phyloP scores from a whole-genome alignment of 192 early-diverging fungal species.

The Backusella westeae region DNA sequence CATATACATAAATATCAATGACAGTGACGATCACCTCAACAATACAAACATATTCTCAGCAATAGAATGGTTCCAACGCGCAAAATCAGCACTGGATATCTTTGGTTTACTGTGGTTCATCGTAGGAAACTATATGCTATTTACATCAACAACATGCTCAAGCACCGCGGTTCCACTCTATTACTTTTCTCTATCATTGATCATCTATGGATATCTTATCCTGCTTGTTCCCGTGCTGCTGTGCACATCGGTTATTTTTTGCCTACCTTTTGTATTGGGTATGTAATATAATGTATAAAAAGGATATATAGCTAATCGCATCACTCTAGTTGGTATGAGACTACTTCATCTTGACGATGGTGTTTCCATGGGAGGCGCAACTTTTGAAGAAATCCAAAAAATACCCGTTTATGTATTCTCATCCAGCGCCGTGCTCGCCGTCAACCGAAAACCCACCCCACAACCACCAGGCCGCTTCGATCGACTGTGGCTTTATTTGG shows the following conservation, averaged over 20 bases:
- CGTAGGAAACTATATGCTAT: constrained; percentile 68
- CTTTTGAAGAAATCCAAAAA: constrained; percentile 60
- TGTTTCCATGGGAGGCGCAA: constrained; percentile 62
- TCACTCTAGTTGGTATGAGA: constrained; percentile 48
- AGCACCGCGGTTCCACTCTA: constrained; percentile 56
- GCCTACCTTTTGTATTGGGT: constrained; percentile 56
- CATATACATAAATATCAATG: background rate
- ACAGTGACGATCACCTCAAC: background rate
- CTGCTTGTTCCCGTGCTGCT: constrained; percentile 59
- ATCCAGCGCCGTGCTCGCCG: background rate
- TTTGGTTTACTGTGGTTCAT: constrained; percentile 61
- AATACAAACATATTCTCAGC: background rate
- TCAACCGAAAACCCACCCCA: background rate
- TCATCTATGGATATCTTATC: constrained; percentile 65
- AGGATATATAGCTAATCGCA: no score
- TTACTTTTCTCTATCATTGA: constrained; percentile 55
- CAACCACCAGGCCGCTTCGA: constrained; percentile 2
- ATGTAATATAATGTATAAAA: background rate
- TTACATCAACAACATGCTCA: constrained; percentile 46
- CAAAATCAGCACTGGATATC: constrained; percentile 55
- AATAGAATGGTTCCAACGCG: background rate
- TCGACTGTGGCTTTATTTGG: constrained; percentile 17
- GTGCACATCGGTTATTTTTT: constrained; percentile 58
- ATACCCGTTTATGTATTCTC: constrained; percentile 67
- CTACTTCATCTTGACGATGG: constrained; percentile 51